A percentile compares a stretch with the other conserved stretches of the same genome.
Evolutionary conservation across 306 rosid species (phyloP).

Genomic region (Rosa persica): DNA sequence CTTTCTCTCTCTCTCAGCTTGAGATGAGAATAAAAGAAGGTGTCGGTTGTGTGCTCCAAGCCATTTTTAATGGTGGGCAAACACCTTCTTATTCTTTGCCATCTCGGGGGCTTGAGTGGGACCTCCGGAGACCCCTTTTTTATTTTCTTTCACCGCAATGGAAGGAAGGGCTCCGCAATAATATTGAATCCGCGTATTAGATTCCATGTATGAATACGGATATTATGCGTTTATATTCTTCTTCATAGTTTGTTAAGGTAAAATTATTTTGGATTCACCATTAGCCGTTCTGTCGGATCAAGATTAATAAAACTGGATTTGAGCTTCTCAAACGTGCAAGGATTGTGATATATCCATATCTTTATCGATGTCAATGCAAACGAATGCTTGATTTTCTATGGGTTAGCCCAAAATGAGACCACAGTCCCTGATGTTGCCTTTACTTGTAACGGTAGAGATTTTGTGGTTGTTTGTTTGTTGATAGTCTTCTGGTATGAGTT

Average conservation of each 20-base stretch:
- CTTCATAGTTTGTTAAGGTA: neutral
- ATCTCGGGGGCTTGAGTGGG: constrained; percentile 3
- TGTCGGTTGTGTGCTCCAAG: constrained; percentile 37
- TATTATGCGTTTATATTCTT: neutral
- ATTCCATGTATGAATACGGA: neutral
- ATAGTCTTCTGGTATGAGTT: neutral
- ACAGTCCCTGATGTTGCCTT: too few relatives aligned
- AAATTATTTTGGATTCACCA: neutral
- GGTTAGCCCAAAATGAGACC: too few relatives aligned
- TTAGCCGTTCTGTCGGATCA: neutral
- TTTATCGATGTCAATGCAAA: neutral
- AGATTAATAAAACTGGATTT: neutral
- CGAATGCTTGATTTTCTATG: neutral
- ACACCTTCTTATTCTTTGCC: neutral
- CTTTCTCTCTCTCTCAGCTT: neutral
- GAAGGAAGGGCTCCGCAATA: neutral
- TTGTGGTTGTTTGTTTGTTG: too few relatives aligned
- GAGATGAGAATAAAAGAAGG: constrained; percentile 19
- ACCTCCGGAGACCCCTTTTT: neutral
- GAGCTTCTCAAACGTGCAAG: neutral
- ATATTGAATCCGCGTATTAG: neutral
- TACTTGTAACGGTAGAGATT: too few relatives aligned
- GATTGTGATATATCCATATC: neutral
- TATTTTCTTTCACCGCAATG: neutral
- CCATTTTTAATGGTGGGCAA: constrained; percentile 20